phyloP scores from a whole-genome alignment of 306 rosid genomes.

The Oxytropis ochrocephala region DNA sequence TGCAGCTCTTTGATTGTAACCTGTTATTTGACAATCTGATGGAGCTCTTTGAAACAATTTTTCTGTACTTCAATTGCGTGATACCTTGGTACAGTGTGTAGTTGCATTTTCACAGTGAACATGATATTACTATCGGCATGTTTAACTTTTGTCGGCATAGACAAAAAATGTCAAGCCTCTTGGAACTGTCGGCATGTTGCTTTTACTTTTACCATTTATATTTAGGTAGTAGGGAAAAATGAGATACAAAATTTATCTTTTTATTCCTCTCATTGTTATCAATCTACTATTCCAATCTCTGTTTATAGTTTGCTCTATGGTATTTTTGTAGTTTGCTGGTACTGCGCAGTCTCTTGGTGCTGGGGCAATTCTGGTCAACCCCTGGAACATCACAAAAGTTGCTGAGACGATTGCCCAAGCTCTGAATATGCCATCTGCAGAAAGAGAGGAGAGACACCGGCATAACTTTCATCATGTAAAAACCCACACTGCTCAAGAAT shows the following conservation, averaged over 20 bases:
- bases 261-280: neutral
- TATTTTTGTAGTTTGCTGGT: conserved; percentile 80
- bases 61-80: conserved; percentile 1
- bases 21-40: neutral
- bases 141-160: neutral
- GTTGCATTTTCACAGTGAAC: neutral
- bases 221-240: neutral
- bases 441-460: conserved; percentile 77
- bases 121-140: too few relatives aligned
- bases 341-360: conserved; percentile 99
- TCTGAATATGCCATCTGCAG: conserved; percentile 58
- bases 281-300: neutral
- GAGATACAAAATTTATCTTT: conserved; percentile 1
- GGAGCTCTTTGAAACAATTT: neutral
- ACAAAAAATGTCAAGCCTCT: neutral
- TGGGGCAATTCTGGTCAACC: conserved; percentile 91
- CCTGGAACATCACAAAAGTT: conserved; percentile 89
- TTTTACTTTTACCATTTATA: neutral
- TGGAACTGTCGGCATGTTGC: neutral
- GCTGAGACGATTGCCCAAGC: conserved; percentile 68
- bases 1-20: neutral
- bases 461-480: conserved; percentile 78
- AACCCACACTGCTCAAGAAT: conserved; percentile 91
- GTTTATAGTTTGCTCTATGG: neutral
- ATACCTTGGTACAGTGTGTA: neutral